Conservation (phyloP, 192 early-diverging fungal genomes). For the Umbelopsis ramanniana region DNA sequence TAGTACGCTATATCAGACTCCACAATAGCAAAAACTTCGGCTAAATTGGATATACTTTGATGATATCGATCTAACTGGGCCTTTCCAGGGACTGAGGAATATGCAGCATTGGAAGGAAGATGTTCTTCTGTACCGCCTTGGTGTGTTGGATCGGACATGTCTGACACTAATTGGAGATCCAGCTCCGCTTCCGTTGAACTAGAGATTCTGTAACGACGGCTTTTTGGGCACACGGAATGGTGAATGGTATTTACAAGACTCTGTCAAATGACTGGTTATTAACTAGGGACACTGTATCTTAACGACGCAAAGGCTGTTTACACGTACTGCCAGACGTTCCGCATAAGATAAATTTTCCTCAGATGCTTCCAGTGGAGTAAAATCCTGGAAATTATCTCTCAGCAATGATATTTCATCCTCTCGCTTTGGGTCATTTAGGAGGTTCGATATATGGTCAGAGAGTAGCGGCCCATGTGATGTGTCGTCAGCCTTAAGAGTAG, state of each 20-base stretch:
- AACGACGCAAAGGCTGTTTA: neutral
- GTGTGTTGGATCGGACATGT: neutral
- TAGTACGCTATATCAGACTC: constrained; percentile 57
- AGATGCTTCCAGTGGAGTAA: neutral
- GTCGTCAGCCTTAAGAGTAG: neutral
- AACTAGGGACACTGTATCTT: neutral
- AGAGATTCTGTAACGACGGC: constrained; percentile 39
- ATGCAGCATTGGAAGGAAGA: constrained; percentile 26
- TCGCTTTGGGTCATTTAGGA: constrained; percentile 1
- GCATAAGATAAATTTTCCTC: neutral
- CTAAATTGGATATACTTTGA: constrained; percentile 39
- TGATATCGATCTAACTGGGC: constrained; percentile 22
- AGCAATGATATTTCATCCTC: constrained; percentile 6
- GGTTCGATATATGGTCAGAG: neutral
- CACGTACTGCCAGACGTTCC: neutral
- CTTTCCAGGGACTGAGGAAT: neutral
- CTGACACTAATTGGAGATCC: neutral
- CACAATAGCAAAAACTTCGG: constrained; percentile 53
- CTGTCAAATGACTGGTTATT: neutral
- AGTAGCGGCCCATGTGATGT: neutral
- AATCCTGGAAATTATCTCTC: constrained; percentile 18
- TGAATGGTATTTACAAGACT: constrained; percentile 44
- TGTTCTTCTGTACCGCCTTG: neutral
- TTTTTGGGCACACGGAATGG: constrained; percentile 47
- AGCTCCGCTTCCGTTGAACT: constrained; percentile 15